phyloP scores from a whole-genome alignment of 805 yeast species.

The Citeromyces matritensis region DNA sequence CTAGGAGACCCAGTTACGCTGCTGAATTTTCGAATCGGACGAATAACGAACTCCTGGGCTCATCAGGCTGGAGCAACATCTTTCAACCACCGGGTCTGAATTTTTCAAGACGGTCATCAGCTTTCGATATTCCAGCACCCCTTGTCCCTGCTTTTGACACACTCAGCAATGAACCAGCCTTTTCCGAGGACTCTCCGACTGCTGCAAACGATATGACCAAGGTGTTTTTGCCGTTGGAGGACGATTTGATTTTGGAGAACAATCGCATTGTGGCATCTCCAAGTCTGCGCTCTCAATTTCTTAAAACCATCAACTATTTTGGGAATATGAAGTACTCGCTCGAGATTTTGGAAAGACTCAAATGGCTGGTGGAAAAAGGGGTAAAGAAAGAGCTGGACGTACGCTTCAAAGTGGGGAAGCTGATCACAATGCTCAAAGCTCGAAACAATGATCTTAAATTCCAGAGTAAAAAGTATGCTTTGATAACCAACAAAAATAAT shows the following conservation, averaged over 20 bases:
- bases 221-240: conserved; percentile 25
- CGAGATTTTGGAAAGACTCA: conserved; percentile 20
- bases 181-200: too few relatives aligned
- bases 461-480: conserved; percentile 19
- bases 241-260: conserved; percentile 43
- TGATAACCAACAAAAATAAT: conserved; percentile 20
- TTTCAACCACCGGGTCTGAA: not conserved
- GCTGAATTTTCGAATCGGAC: conserved; percentile 40
- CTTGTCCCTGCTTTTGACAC: not conserved
- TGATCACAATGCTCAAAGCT: conserved; percentile 22
- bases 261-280: conserved; percentile 44
- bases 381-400: conserved; percentile 5
- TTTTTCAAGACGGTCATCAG: not conserved
- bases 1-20: conserved; percentile 63
- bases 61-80: conserved; percentile 1
- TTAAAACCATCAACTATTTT: conserved; percentile 38
- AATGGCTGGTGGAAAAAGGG: conserved; percentile 7
- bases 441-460: conserved; percentile 28
- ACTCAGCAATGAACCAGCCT: too few relatives aligned
- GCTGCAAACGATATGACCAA: conserved; percentile 1
- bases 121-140: conserved; percentile 2
- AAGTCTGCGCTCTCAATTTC: conserved; percentile 33
- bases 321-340: conserved; percentile 23
- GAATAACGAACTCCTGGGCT: not conserved
- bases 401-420: conserved; percentile 9